Evolutionary conservation across 2,329 filamentous ascomycete species (phyloP).

Genomic region (Pseudopyricularia javanii): DNA sequence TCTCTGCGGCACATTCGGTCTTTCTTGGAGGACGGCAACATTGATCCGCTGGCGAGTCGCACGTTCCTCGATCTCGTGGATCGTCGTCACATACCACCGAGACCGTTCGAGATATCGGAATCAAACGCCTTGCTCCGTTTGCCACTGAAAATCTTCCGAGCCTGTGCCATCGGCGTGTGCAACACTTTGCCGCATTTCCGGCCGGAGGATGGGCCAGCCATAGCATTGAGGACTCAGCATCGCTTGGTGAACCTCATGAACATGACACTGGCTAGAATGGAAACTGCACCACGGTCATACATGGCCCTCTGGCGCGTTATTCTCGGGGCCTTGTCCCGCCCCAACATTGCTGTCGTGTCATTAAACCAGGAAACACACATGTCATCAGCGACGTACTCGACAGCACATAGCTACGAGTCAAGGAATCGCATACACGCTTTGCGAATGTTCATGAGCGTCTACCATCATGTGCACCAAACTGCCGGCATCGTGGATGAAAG

Average conservation of each 20-base stretch:
- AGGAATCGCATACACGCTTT: slow-evolving; percentile 17
- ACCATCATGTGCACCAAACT: slow-evolving; percentile 5
- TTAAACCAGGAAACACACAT: neutral
- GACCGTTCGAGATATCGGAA: neutral
- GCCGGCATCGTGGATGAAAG: slow-evolving; percentile 15
- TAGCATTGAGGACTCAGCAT: neutral
- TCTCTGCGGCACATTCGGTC: slow-evolving; percentile 31
- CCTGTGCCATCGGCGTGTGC: neutral
- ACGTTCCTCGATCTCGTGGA: slow-evolving; percentile 9
- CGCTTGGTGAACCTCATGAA: neutral
- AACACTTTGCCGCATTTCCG: neutral
- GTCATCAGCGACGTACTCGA: neutral
- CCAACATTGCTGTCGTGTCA: slow-evolving; percentile 16
- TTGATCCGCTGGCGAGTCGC: slow-evolving; percentile 10
- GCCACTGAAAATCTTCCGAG: neutral
- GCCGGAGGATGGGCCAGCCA: neutral
- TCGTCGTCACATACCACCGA: neutral
- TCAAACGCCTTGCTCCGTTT: neutral
- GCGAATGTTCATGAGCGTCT: slow-evolving; percentile 17
- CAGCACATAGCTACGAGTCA: neutral
- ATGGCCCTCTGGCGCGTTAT: slow-evolving; percentile 24
- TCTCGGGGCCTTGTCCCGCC: slow-evolving; percentile 23
- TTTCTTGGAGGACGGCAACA: slow-evolving; percentile 35
- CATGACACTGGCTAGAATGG: neutral
- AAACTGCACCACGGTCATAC: neutral